Evolutionary conservation across 768 basidiomycete genomes (phyloP), one percentile per base, ranked within the genome.

Genomic region (Crassisporium funariophilum): DNA sequence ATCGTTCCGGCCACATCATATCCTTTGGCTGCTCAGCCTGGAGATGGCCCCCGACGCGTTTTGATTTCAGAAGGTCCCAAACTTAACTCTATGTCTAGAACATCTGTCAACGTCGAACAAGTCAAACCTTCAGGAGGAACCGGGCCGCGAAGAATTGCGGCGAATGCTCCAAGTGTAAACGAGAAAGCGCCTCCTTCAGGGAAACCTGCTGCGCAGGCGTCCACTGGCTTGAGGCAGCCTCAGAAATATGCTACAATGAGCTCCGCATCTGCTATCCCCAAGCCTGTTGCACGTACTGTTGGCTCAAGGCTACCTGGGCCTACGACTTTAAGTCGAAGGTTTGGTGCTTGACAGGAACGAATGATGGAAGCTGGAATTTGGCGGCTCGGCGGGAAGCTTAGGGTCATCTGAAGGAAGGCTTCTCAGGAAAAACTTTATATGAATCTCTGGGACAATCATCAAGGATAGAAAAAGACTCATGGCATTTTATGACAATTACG

Each of bases 131-230:
- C 54, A 35, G 58, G 49, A 21, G 52, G 41, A 11, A 52, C 54
- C 40, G 73, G 73, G 12, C 70, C 73, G 29, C 64, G 69, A 43
- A 67, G 76, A 21, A 61, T 75, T 44, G 60, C 63, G 7, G 54
- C 65, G 27, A 35, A 47, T 35, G 54, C 41, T 15, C 40, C 44
- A 34, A 35, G 49, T 25, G 46, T 29, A 16, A 36, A 38, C 25
- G 48, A 45, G 25, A 47, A 47, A 39, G 41, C 41, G 27, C 36
- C 40, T 22, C 12, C 41, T 22, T 35, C 40, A 27, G 29, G 36
- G 17, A 44, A 29, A 35, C 47, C 43, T 16, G 22, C 47, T 12
- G 25, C 40, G 21, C 46, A 50, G 23, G 34, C 25, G 17, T 49
- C 31, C 36, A 62, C 53, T 24, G 61, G 57, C 16, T 44, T 64